phyloP scores from a whole-genome alignment of 139 green algal species.

The Picocystis salinarum region DNA sequence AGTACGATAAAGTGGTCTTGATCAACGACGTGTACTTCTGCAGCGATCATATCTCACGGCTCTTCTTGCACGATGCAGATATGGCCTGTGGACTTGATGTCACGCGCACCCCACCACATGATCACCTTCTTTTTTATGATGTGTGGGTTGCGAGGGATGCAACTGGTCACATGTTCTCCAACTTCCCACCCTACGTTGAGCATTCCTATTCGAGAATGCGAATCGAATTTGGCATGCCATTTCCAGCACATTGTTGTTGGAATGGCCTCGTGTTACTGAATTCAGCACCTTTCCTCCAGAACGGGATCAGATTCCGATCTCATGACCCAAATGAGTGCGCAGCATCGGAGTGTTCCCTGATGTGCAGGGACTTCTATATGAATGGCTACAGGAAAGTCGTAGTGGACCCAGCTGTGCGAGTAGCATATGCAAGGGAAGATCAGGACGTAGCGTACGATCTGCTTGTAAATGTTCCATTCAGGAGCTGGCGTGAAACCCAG shows the following conservation, averaged over 20 bases:
- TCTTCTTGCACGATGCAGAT: slow-evolving; percentile 15
- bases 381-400: slow-evolving; percentile 20
- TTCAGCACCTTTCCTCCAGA: slow-evolving; percentile 16
- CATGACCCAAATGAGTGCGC: slow-evolving; percentile 19
- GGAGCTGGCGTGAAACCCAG: not conserved
- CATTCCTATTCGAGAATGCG: not conserved
- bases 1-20: slow-evolving; percentile 26
- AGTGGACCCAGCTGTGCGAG: slow-evolving; percentile 29
- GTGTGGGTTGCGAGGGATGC: slow-evolving; percentile 25
- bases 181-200: not conserved
- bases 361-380: slow-evolving; percentile 30
- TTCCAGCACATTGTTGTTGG: not conserved
- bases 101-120: too few species aligned
- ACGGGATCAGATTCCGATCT: slow-evolving; percentile 10
- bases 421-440: slow-evolving; percentile 13
- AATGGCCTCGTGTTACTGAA: slow-evolving; percentile 31
- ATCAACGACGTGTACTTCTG: slow-evolving; percentile 44
- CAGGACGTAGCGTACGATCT: not conserved
- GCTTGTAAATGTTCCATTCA: not conserved
- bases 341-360: slow-evolving; percentile 28
- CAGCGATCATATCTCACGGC: slow-evolving; percentile 15
- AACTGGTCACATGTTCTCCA: not conserved
- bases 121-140: slow-evolving; percentile 21
- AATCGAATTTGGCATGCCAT: not conserved
- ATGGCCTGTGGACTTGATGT: slow-evolving; percentile 33